phyloP scores from a whole-genome alignment of 129 eudicot species.

The Pseudognaphalium luteoalbum region DNA sequence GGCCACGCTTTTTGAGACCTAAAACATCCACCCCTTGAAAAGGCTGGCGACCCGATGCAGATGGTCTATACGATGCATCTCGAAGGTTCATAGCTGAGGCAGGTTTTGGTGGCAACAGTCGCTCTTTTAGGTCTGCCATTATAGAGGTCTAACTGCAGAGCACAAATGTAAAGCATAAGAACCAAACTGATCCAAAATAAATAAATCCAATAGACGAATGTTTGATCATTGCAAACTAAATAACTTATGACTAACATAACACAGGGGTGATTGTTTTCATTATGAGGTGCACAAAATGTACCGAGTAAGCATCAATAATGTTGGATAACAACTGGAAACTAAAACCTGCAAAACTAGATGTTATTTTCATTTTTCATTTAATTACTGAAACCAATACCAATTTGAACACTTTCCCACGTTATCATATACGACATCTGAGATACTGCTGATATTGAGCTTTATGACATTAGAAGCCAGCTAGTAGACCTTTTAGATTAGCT shows the following conservation, averaged over 20 bases:
- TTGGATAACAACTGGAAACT: background rate
- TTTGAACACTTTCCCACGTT: background rate
- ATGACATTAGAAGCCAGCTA: background rate
- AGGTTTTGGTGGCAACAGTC: constrained; percentile 71
- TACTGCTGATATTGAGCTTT: background rate
- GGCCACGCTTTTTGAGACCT: constrained; percentile 92
- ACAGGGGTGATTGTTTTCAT: constrained; percentile 1
- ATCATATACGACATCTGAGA: background rate
- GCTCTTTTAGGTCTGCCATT: constrained; percentile 88
- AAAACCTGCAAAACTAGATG: constrained; percentile 7
- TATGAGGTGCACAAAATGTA: background rate
- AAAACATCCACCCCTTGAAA: constrained; percentile 77
- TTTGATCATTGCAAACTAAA: background rate
- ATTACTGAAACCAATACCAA: background rate
- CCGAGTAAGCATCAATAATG: background rate
- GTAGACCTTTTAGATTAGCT: background rate
- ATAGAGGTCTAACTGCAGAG: constrained; percentile 33
- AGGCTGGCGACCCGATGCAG: constrained; percentile 83
- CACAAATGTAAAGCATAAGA: constrained; percentile 10
- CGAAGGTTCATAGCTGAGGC: constrained; percentile 75
- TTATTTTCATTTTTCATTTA: background rate
- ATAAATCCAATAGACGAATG: background rate
- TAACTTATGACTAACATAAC: background rate
- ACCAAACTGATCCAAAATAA: background rate
- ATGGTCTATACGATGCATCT: constrained; percentile 59